Evolutionary conservation across 805 yeast genomes (phyloP), one percentile per base, ranked within the genome.

Genomic region (Lachancea quebecensis): DNA sequence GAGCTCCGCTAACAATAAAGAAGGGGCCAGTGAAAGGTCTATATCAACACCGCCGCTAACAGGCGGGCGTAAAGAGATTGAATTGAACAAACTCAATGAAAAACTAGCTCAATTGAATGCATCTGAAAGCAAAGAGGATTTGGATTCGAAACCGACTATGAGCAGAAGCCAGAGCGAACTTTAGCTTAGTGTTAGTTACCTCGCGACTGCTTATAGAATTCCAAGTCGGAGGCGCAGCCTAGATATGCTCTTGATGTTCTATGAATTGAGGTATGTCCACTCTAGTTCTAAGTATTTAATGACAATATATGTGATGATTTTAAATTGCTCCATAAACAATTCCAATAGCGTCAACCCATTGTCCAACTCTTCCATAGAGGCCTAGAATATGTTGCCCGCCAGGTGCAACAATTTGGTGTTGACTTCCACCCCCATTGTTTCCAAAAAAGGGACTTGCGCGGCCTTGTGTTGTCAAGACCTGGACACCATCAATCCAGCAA

Each of bases 401-500:
- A 0, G 97, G 97, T 0, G 85, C 72, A n/a, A 67, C 66, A 35
- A 89, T 64, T 15, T 73, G 72, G 30, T 78, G 75, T 7, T 72
- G 59, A 3, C 82, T 74, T 9, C 85, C 83, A 6, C 97, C 97
- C 7, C 72, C 71, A 1, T 67, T 59, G 40, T 85, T 85, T 11
- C 97, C 97, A 52, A 69, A 75, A 72, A 77, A 65, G 1, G 71
- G 72, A 34, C 83, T 75, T 1, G 68, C 55, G 49, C 80, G 69
- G 1, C 83, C 84, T 3, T 59, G 58, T 46, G 67, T 69, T 2
- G 95, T 85, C 15, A 79, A 70, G 30, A 93, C 67, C 58, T 85
- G 93, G 17, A 87, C 68, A 1, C 83, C 96, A 69, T 93, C 98
- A 4, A 93, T 70, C 97, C 98, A 93, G 1, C 73, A 79, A 10